Evolutionary conservation across 139 green algal species (phyloP).

Genomic region (Asterochloris erici): DNA sequence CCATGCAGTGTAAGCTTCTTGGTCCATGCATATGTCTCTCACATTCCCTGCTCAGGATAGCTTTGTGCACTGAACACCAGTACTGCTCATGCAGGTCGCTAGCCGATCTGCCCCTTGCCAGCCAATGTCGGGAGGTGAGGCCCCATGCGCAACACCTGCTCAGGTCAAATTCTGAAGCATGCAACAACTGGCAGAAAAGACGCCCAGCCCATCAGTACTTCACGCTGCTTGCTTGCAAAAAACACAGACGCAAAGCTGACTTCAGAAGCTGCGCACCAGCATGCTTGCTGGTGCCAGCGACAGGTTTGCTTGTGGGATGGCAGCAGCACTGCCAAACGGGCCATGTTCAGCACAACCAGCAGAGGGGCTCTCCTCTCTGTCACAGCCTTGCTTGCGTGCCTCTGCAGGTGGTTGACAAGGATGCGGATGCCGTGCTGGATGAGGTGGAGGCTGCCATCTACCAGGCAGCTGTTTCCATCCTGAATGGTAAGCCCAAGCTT

Average conservation of each 20-base stretch:
- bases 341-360: too few species aligned
- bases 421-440: constrained; percentile 64
- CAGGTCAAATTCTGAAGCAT: not conserved
- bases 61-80: not conserved
- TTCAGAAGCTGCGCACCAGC: too few species aligned
- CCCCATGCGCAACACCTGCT: too few species aligned
- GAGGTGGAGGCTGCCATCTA: constrained; percentile 77
- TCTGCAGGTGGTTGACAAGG: constrained; percentile 76
- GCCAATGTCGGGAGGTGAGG: constrained; percentile 49
- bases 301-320: too few species aligned
- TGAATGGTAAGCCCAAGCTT: constrained; percentile 24
- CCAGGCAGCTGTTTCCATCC: constrained; percentile 57
- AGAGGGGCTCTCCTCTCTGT: not conserved
- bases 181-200: too few species aligned
- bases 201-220: too few species aligned
- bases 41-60: not conserved
- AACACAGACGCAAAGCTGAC: too few species aligned
- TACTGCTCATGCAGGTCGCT: constrained; percentile 40
- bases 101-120: constrained; percentile 47
- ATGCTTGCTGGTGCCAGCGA: too few species aligned
- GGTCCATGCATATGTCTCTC: not conserved
- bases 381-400: not conserved
- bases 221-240: too few species aligned
- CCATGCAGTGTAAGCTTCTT: constrained; percentile 32
- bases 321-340: too few species aligned